Percentiles rank a stretch among this genome's conserved stretches.
Conservation (phyloP, 2,329 filamentous ascomycete genomes). For the Cytospora mali region DNA sequence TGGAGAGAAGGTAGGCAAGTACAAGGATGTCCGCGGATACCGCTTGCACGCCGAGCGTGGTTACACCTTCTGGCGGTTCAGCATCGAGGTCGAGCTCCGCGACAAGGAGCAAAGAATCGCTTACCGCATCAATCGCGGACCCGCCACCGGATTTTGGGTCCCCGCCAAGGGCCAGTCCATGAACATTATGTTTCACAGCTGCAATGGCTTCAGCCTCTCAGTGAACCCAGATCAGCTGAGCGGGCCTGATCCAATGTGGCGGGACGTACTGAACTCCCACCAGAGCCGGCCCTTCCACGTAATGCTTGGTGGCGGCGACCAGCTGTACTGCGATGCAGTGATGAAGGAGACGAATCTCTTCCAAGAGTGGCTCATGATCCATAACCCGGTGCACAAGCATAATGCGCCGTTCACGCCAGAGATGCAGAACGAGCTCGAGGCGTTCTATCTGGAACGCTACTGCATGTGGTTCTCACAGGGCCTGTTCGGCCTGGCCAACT, state of each 20-base stretch:
- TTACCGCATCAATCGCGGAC: conserved; percentile 92
- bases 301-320: conserved; percentile 96
- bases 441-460: conserved; percentile 86
- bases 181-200: conserved; percentile 99
- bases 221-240: conserved; percentile 80
- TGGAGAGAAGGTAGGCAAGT: conserved; percentile 79
- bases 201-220: conserved; percentile 89
- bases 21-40: conserved; percentile 80
- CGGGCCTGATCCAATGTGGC: conserved; percentile 95
- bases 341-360: conserved; percentile 76
- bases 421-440: conserved; percentile 86
- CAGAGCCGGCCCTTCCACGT: conserved; percentile 93
- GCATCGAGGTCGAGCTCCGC: conserved; percentile 85
- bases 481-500: conserved; percentile 86
- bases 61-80: conserved; percentile 96
- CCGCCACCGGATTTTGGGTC: conserved; percentile 91
- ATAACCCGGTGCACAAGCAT: conserved; percentile 79
- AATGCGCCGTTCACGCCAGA: conserved; percentile 74
- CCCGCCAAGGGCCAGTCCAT: conserved; percentile 81
- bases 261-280: conserved; percentile 90
- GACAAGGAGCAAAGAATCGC: conserved; percentile 81
- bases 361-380: conserved; percentile 80
- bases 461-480: conserved; percentile 96
- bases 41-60: conserved; percentile 84
- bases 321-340: conserved; percentile 91